These are phyloP conservation scores for Xerocomellus chrysenteron DNA, from an alignment of 768 basidiomycete species.

Conservation along the genomic window DNA sequence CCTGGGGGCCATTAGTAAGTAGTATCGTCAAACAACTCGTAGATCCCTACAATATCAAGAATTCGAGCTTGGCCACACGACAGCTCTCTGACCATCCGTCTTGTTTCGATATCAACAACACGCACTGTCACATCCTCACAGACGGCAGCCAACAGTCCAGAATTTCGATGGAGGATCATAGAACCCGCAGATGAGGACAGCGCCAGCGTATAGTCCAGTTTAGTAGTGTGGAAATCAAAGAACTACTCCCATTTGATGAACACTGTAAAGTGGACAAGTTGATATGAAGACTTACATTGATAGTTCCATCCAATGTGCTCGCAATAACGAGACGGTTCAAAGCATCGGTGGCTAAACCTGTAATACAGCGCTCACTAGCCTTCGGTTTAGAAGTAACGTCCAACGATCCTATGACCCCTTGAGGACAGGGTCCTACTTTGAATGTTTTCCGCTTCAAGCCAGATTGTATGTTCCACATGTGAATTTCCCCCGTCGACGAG, in stretches of 20 bases:
- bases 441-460: conserved; percentile 83
- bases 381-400: conserved; percentile 40
- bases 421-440: conserved; percentile 61
- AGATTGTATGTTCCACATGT: conserved; percentile 97
- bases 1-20: conserved; percentile 42
- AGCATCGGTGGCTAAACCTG: conserved; percentile 82
- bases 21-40: neutral
- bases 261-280: neutral
- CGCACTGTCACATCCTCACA: conserved; percentile 89
- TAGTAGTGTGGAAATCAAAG: conserved; percentile 92
- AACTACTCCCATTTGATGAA: conserved; percentile 53
- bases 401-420: conserved; percentile 48
- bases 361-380: conserved; percentile 57
- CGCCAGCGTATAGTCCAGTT: conserved; percentile 63
- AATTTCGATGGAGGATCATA: conserved; percentile 78
- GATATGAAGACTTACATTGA: conserved; percentile 62
- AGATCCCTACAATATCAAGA: conserved; percentile 72
- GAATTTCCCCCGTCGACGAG: conserved; percentile 74
- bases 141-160: conserved; percentile 73
- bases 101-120: conserved; percentile 89
- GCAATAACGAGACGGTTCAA: conserved; percentile 81
- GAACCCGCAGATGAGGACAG: conserved; percentile 70
- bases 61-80: conserved; percentile 71
- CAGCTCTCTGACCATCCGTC: conserved; percentile 84
- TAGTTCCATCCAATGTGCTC: conserved; percentile 82